phyloP scores from a whole-genome alignment of 805 yeast genomes.

The Starmerella davenportii region DNA sequence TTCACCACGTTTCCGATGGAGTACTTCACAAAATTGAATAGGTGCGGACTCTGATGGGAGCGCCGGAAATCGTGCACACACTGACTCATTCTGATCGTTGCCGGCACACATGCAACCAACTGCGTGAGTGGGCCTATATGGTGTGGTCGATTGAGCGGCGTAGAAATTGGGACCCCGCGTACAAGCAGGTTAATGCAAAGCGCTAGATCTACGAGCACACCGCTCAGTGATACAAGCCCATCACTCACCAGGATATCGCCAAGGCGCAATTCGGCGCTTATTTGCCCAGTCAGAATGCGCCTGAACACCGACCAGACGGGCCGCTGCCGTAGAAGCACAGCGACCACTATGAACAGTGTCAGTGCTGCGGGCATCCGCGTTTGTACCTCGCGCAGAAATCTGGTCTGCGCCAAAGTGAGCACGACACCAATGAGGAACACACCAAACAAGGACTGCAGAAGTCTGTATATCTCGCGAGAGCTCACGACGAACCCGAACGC shows the following conservation, averaged over 20 bases:
- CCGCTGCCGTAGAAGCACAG: constrained; percentile 25
- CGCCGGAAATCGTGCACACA: constrained; percentile 51
- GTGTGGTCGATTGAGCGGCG: constrained; percentile 1
- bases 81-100: constrained; percentile 61
- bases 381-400: constrained; percentile 2
- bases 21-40: constrained; percentile 62
- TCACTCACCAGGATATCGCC: constrained; percentile 75
- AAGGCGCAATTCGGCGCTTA: constrained; percentile 39
- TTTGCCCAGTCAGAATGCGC: constrained; percentile 34
- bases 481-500: constrained; percentile 7
- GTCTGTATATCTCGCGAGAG: constrained; percentile 1
- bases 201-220: constrained; percentile 54
- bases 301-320: constrained; percentile 26
- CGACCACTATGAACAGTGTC: constrained; percentile 24
- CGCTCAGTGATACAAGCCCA: constrained; percentile 63
- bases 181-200: constrained; percentile 34
- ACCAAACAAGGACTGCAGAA: constrained; percentile 3
- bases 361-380: constrained; percentile 24
- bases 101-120: constrained; percentile 35
- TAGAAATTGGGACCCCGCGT: constrained; percentile 12
- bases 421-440: constrained; percentile 3
- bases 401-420: not conserved
- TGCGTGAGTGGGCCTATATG: constrained; percentile 16
- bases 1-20: constrained; percentile 12
- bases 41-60: constrained; percentile 36